Percentiles rank a stretch among this genome's conserved stretches.
These are phyloP conservation scores for Lactarius akahatsu DNA, from an alignment of 768 basidiomycete genomes.

Conservation along the genomic window DNA sequence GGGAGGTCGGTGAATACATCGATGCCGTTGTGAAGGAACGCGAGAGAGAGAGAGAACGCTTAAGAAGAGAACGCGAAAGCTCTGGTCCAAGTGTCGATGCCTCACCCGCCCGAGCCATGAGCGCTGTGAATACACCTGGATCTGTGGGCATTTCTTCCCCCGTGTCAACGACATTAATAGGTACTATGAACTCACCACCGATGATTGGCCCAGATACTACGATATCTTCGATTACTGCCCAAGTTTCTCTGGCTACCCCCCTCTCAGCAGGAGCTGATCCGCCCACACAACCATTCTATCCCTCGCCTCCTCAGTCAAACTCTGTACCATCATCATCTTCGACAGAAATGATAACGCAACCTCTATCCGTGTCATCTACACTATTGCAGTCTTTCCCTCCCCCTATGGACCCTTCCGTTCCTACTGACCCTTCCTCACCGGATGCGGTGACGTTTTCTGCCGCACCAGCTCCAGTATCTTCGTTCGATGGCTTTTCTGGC, in stretches of 20 bases:
- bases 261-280: conserved; percentile 32
- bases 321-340: conserved; percentile 24
- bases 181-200: conserved; percentile 19
- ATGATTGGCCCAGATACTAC: conserved; percentile 11
- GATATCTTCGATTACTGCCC: conserved; percentile 17
- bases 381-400: conserved; percentile 15
- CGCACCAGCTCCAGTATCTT: conserved; percentile 30
- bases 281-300: conserved; percentile 47
- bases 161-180: conserved; percentile 21
- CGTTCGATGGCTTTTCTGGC: conserved; percentile 41
- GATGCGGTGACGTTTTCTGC: conserved; percentile 28
- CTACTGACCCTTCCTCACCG: conserved; percentile 17
- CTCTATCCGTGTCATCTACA: conserved; percentile 13
- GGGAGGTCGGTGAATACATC: conserved; percentile 67
- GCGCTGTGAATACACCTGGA: conserved; percentile 24
- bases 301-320: conserved; percentile 58
- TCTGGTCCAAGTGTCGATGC: conserved; percentile 30
- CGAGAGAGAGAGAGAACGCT: conserved; percentile 72
- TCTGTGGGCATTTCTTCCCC: conserved; percentile 19
- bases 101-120: conserved; percentile 19
- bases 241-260: conserved; percentile 30
- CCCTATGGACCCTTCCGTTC: conserved; percentile 6
- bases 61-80: conserved; percentile 63
- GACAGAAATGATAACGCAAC: conserved; percentile 1
- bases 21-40: conserved; percentile 75